Base-by-base conservation (phyloP, 805 yeast species). In the Yamadazyma kitorensis region DNA sequence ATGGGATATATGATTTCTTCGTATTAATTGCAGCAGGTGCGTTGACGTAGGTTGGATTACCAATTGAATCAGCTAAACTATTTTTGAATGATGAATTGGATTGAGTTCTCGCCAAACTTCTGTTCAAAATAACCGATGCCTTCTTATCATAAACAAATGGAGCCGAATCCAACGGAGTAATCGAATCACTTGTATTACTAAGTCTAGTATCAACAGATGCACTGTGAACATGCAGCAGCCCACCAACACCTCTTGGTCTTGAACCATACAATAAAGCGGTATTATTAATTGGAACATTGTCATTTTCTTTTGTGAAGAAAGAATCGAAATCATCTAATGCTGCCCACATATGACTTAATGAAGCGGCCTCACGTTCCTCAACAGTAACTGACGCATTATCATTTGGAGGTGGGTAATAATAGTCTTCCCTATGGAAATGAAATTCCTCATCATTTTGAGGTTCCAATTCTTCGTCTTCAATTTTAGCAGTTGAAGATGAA, bases 301-400 rank as follows among this genome's bases (percentile, higher is more conserved):
- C 44, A 20, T 44, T 38, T 16, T 55, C 56, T 30, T 80, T 83
- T 0, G 94, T 84, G 59, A 88, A 88, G 52, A 88, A 88, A 7
- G 91, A 82, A 51, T 88, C 96, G 46, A 88, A 69, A 46, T 86
- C 88, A 50, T 88, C 96, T 43, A 88, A 66, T 9, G 93, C 93
- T 1, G 95, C 95, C 81, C 94, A 83, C 85, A 88, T 86, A 51
- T 87, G 83, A 50, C 89, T 84, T 48, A 88, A 68, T 0, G 94
- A 82, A 0, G 83, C 86, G 37, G 82, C 87, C 22, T 72, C 78
- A 34, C 77, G 80, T 32, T 78, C 87, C 8, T 59, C 67, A 2
- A 66, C 74, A 11, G 70, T 66, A 0, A 80, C 72, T 0, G 61
- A 65, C 11, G 71, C 54, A 40, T 80, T 83, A 9, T 60, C 63